A percentile compares a stretch with the other conserved stretches of the same genome.
phyloP scores from a whole-genome alignment of 2,329 filamentous ascomycete species.

The Rhytidhysteron rufulum region DNA sequence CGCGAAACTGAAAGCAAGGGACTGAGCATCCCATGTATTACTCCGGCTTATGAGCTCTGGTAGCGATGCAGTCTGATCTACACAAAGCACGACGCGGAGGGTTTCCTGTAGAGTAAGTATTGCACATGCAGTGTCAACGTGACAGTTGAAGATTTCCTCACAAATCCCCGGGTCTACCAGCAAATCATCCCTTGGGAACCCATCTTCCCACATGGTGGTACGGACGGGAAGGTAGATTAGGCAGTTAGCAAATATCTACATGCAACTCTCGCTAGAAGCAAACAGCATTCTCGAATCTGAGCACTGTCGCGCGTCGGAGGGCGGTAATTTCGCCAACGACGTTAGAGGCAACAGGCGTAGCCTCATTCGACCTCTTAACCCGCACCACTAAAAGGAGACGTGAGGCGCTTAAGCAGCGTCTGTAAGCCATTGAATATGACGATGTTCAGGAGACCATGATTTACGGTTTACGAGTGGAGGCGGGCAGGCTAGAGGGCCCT shows the following conservation, averaged over 20 bases:
- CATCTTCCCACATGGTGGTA: not conserved
- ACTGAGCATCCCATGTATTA: conserved; percentile 15
- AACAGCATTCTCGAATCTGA: not conserved
- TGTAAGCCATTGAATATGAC: conserved; percentile 23
- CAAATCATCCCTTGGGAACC: not conserved
- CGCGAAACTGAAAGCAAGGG: conserved; percentile 2
- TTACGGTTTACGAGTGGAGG: conserved; percentile 1
- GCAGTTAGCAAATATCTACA: no score
- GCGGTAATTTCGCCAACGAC: not conserved
- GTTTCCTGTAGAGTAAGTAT: conserved; percentile 24
- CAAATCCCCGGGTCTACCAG: no score
- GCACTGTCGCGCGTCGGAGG: conserved; percentile 2
- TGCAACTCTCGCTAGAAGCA: not conserved
- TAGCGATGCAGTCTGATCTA: conserved; percentile 24
- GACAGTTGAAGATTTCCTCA: no score
- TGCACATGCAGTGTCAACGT: conserved; percentile 23
- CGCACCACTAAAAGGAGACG: conserved; percentile 21
- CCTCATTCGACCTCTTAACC: conserved; percentile 6
- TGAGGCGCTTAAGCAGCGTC: conserved; percentile 13
- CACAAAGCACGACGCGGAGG: conserved; percentile 9
- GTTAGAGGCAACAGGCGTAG: not conserved
- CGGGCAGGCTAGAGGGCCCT: not conserved
- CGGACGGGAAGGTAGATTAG: not conserved
- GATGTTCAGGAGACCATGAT: conserved; percentile 20
- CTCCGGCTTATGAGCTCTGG: conserved; percentile 21